Evolutionary conservation across 2,329 filamentous ascomycete species (phyloP).

Genomic region (Aureobasidium namibiae): DNA sequence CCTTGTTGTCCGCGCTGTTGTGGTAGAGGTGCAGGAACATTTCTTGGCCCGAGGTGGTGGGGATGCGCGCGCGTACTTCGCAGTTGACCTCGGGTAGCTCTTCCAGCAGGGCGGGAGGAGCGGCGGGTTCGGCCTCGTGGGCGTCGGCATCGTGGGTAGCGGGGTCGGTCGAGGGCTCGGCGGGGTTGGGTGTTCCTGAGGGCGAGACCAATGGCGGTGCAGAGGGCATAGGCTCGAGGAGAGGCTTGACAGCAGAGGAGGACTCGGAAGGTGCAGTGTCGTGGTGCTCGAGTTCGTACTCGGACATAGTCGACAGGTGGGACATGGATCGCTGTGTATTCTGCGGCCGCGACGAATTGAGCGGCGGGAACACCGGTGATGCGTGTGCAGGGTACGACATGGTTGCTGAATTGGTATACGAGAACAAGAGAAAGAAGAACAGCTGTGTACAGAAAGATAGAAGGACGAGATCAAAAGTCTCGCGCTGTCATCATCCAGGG

Average conservation of each 20-base stretch:
- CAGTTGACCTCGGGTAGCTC: constrained; percentile 81
- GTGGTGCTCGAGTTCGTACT: constrained; percentile 28
- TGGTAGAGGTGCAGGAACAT: constrained; percentile 96
- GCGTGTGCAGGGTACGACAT: constrained; percentile 31
- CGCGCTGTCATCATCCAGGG: constrained; percentile 6
- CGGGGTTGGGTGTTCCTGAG: constrained; percentile 32
- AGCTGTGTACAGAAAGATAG: not conserved
- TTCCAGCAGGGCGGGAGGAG: constrained; percentile 63
- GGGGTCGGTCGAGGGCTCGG: constrained; percentile 25
- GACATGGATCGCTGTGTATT: constrained; percentile 29
- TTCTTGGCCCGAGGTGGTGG: constrained; percentile 81
- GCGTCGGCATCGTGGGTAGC: constrained; percentile 9
- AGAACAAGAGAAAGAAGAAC: not conserved
- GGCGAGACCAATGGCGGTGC: constrained; percentile 40
- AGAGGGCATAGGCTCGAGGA: constrained; percentile 18
- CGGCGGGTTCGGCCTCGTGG: constrained; percentile 26
- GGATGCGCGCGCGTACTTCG: constrained; percentile 88
- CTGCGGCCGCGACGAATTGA: constrained; percentile 44
- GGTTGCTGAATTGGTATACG: not conserved
- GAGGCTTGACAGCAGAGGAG: constrained; percentile 9
- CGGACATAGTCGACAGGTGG: constrained; percentile 26
- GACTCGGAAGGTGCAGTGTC: constrained; percentile 17
- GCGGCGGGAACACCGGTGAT: constrained; percentile 31
- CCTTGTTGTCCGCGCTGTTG: constrained; percentile 88
- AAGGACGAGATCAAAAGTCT: not conserved